A percentile compares a stretch with the other conserved stretches of the same genome.
Conservation (phyloP, 768 basidiomycete genomes). For the Pluteus cervinus region DNA sequence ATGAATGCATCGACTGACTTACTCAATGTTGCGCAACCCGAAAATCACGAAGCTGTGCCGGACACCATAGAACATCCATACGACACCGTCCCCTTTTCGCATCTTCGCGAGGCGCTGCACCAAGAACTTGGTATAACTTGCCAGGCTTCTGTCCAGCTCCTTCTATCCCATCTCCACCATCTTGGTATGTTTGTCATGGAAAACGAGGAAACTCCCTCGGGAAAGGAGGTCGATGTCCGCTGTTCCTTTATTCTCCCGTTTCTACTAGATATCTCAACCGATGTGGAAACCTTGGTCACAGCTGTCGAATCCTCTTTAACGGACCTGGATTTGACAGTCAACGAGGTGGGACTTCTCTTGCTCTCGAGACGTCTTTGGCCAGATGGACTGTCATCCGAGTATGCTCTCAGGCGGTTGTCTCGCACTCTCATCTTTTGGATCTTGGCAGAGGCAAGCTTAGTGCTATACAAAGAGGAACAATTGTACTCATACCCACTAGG, state of each 20-base stretch:
- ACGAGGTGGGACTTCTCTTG: slow-evolving; percentile 69
- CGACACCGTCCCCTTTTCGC: slow-evolving; percentile 51
- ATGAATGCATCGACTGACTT: slow-evolving; percentile 33
- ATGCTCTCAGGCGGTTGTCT: slow-evolving; percentile 58
- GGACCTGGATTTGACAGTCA: slow-evolving; percentile 66
- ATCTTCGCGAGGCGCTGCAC: slow-evolving; percentile 55
- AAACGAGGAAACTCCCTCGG: slow-evolving; percentile 25
- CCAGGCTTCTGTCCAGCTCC: slow-evolving; percentile 41
- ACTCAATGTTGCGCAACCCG: slow-evolving; percentile 35
- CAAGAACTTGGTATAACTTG: slow-evolving; percentile 52
- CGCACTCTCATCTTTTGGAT: slow-evolving; percentile 63
- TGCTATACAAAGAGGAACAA: slow-evolving; percentile 1
- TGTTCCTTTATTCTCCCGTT: slow-evolving; percentile 67
- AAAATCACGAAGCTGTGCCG: slow-evolving; percentile 13
- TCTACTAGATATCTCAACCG: slow-evolving; percentile 63
- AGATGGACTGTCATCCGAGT: slow-evolving; percentile 64
- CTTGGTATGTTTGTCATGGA: slow-evolving; percentile 56
- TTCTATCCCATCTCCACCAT: slow-evolving; percentile 56
- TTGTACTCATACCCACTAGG: slow-evolving; percentile 30
- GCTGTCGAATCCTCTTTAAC: slow-evolving; percentile 66
- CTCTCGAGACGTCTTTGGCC: slow-evolving; percentile 72
- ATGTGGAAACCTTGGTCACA: slow-evolving; percentile 67
- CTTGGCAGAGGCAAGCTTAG: slow-evolving; percentile 51
- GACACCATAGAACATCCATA: slow-evolving; percentile 36
- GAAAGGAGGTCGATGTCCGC: slow-evolving; percentile 24